Conservation (phyloP, 2,329 filamentous ascomycete genomes). For the Dothistroma pini region DNA sequence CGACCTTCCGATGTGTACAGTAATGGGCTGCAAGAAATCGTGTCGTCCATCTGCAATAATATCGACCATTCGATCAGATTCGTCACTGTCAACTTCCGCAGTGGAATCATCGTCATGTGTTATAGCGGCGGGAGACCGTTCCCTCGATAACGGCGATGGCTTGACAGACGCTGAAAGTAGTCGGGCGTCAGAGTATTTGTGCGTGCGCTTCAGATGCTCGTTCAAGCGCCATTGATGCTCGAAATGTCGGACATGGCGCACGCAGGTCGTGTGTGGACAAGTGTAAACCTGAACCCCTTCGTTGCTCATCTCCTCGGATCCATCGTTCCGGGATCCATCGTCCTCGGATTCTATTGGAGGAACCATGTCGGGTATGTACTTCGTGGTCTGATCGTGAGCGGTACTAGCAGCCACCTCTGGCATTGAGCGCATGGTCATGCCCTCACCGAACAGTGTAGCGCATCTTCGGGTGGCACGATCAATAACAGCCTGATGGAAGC, state of each 20-base stretch:
- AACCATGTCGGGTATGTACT: slow-evolving; percentile 36
- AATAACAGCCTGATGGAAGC: slow-evolving; percentile 63
- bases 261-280: slow-evolving; percentile 30
- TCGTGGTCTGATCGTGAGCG: slow-evolving; percentile 29
- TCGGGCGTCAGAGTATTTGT: slow-evolving; percentile 23
- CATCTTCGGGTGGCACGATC: slow-evolving; percentile 70
- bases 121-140: background rate
- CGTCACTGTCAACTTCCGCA: background rate
- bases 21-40: slow-evolving; percentile 11
- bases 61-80: background rate
- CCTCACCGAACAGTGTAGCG: slow-evolving; percentile 67
- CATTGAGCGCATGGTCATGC: slow-evolving; percentile 48
- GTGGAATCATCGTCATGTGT: background rate
- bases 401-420: slow-evolving; percentile 17
- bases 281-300: background rate
- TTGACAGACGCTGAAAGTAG: background rate
- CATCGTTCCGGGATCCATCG: background rate
- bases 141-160: background rate
- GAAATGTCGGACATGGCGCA: slow-evolving; percentile 26
- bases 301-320: background rate
- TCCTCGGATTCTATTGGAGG: slow-evolving; percentile 24
- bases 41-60: background rate
- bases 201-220: slow-evolving; percentile 33
- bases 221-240: slow-evolving; percentile 30
- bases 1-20: slow-evolving; percentile 1